phyloP scores from a whole-genome alignment of 2,329 filamentous ascomycete species.

The Talaromyces marneffei region DNA sequence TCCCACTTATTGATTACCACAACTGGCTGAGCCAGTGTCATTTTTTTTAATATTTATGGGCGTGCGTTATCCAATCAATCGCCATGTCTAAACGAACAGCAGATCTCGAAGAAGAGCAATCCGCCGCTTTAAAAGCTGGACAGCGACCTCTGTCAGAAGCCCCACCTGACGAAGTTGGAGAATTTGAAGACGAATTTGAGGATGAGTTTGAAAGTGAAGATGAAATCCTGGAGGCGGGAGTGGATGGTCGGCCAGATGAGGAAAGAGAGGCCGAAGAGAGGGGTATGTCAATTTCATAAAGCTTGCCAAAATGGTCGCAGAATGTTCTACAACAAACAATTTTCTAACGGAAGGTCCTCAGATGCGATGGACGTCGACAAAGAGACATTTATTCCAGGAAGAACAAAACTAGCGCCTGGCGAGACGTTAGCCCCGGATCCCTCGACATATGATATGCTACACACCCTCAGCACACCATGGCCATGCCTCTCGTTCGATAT shows the following conservation, averaged over 20 bases:
- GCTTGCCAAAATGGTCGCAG: not conserved
- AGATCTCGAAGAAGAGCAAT: slow-evolving; percentile 46
- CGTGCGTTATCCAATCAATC: not conserved
- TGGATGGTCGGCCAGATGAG: slow-evolving; percentile 85
- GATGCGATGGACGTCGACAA: slow-evolving; percentile 90
- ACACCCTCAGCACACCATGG: slow-evolving; percentile 90
- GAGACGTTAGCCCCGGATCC: slow-evolving; percentile 87
- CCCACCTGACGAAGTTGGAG: slow-evolving; percentile 51
- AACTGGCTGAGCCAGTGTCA: slow-evolving; percentile 13
- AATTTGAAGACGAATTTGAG: slow-evolving; percentile 76
- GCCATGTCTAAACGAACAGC: slow-evolving; percentile 58
- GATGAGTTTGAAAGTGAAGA: slow-evolving; percentile 94
- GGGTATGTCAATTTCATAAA: slow-evolving; percentile 41
- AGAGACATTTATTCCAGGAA: slow-evolving; percentile 90
- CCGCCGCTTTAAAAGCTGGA: slow-evolving; percentile 55
- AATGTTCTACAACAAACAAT: not conserved
- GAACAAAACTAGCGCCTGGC: slow-evolving; percentile 82
- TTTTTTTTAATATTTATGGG: slow-evolving; percentile 4
- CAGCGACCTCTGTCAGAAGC: slow-evolving; percentile 50
- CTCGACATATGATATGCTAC: slow-evolving; percentile 96
- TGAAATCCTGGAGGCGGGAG: slow-evolving; percentile 88
- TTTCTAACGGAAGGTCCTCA: slow-evolving; percentile 25
- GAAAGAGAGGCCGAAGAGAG: slow-evolving; percentile 84
- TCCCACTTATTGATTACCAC: not conserved
- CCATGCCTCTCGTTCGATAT: slow-evolving; percentile 96